These are phyloP conservation scores for Cystofilobasidium bisporidii DNA, from an alignment of 768 basidiomycete genomes.

Conservation along the genomic window DNA sequence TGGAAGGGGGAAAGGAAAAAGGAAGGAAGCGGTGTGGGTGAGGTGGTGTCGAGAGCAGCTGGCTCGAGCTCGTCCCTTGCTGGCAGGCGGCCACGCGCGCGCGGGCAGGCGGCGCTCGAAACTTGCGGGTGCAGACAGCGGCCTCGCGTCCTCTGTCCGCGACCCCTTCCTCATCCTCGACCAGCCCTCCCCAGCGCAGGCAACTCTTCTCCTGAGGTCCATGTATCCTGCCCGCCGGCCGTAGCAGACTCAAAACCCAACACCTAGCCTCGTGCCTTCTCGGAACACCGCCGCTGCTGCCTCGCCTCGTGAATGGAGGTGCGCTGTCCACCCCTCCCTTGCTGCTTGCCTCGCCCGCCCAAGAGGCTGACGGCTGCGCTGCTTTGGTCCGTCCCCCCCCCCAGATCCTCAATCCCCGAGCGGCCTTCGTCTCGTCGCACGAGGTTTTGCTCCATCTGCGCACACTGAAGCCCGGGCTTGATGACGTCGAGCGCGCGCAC, in stretches of 20 bases:
- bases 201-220: no score
- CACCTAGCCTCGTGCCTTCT: no score
- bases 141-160: neutral
- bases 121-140: no score
- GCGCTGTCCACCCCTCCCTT: neutral
- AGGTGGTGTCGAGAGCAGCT: no score
- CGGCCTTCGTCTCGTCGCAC: conserved; percentile 20
- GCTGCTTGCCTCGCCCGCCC: neutral
- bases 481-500: conserved; percentile 9
- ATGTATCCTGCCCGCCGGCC: neutral
- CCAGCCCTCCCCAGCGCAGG: neutral
- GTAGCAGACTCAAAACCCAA: neutral
- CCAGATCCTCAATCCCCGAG: conserved; percentile 21
- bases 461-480: conserved; percentile 21
- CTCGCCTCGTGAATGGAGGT: conserved; percentile 13
- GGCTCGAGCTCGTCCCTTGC: neutral
- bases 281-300: no score
- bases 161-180: neutral
- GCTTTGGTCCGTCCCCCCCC: neutral
- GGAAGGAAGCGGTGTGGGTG: conserved; percentile 6
- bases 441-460: conserved; percentile 24
- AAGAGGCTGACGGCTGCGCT: neutral
- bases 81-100: neutral
- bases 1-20: neutral
- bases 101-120: no score